phyloP scores from a whole-genome alignment of 129 eudicot genomes.

The Flaveria trinervia region DNA sequence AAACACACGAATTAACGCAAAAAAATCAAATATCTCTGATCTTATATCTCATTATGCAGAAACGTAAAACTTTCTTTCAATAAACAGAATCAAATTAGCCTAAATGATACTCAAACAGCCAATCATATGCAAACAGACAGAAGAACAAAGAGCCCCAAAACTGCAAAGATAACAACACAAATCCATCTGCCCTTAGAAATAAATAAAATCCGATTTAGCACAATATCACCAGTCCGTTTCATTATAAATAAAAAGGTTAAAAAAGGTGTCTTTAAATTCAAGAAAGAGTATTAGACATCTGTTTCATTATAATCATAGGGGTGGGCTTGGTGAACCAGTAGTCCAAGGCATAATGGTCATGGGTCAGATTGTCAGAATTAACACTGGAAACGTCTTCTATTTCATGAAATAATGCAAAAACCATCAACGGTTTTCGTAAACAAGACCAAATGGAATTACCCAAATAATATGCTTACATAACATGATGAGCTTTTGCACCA shows the following conservation, averaged over 20 bases:
- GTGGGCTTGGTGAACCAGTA: constrained; percentile 12
- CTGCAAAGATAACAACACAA: neutral
- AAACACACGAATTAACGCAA: constrained; percentile 2
- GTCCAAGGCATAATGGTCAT: neutral
- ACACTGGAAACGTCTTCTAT: no score
- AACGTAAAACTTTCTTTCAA: neutral
- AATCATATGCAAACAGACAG: constrained; percentile 5
- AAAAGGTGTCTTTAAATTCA: neutral
- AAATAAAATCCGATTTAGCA: constrained; percentile 5
- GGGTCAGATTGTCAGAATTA: no score
- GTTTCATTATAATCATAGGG: constrained; percentile 2
- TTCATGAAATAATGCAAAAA: constrained; percentile 13
- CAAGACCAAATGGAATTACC: constrained; percentile 46
- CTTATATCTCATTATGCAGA: constrained; percentile 6
- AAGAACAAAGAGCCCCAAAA: constrained; percentile 11
- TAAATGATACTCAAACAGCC: neutral
- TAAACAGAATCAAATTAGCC: neutral
- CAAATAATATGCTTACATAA: constrained; percentile 61
- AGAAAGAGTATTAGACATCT: neutral
- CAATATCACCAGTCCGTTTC: neutral
- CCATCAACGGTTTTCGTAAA: constrained; percentile 4
- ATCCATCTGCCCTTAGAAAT: constrained; percentile 10
- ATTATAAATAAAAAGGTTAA: neutral
- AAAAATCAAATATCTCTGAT: neutral
- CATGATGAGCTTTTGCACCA: constrained; percentile 59